Conservation (phyloP, 306 rosid genomes). For the Senna siamea region DNA sequence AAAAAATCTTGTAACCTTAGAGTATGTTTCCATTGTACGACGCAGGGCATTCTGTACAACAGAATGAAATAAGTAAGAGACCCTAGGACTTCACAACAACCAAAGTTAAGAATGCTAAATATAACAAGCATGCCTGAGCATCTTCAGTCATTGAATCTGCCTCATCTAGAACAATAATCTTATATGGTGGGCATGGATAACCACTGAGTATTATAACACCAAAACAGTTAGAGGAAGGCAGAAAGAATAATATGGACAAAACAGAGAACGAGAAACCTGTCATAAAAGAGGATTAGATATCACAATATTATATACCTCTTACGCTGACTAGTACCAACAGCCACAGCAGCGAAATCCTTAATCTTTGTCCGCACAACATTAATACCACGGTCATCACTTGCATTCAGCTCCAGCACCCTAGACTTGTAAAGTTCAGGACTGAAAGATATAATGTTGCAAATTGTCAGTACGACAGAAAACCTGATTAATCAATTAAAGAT, state of each 20-base stretch:
- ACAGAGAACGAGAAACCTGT: background rate
- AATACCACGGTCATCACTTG: constrained; percentile 97
- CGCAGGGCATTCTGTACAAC: constrained; percentile 85
- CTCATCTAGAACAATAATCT: constrained; percentile 93
- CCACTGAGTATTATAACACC: constrained; percentile 50
- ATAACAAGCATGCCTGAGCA: constrained; percentile 64
- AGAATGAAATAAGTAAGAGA: constrained; percentile 18
- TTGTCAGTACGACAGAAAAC: background rate
- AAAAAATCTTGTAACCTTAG: constrained; percentile 91
- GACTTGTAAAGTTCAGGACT: constrained; percentile 90
- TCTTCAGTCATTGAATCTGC: constrained; percentile 99
- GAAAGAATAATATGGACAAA: constrained; percentile 8
- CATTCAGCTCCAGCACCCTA: constrained; percentile 94
- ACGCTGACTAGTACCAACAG: constrained; percentile 59
- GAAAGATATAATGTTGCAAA: constrained; percentile 21
- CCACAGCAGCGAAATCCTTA: constrained; percentile 82
- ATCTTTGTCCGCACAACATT: constrained; percentile 94
- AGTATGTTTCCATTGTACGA: constrained; percentile 94
- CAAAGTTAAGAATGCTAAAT: background rate
- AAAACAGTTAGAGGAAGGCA: constrained; percentile 8
- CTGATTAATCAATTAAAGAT: background rate
- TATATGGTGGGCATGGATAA: constrained; percentile 88
- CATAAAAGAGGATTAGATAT: constrained; percentile 8
- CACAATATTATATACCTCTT: constrained; percentile 49
- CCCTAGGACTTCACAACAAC: constrained; percentile 3